Conservation (phyloP, 2,329 filamentous ascomycete species). For the Mollisiaceae sp. region DNA sequence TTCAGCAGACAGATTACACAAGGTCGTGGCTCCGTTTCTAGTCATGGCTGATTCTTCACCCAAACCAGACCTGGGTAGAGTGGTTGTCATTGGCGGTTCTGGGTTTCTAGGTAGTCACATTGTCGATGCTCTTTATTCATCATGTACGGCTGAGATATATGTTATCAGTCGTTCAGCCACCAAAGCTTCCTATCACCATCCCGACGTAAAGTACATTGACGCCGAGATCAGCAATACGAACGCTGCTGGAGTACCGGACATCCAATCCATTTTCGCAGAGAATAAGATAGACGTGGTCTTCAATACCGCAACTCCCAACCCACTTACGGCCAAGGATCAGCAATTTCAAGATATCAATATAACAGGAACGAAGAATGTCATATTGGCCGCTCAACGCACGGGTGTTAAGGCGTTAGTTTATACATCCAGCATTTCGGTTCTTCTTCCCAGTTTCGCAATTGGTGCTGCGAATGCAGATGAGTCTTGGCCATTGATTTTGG, state of each 20-base stretch:
- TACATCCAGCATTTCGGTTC: not conserved
- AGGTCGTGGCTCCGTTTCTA: not conserved
- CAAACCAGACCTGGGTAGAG: slow-evolving; percentile 8
- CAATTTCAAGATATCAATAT: slow-evolving; percentile 7
- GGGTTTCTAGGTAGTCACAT: slow-evolving; percentile 14
- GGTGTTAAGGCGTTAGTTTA: slow-evolving; percentile 11
- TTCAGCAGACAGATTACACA: not conserved
- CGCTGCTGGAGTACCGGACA: not conserved
- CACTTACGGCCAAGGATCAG: not conserved
- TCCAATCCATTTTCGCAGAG: not conserved
- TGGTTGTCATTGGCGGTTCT: slow-evolving; percentile 10
- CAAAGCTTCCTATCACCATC: not conserved
- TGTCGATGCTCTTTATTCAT: slow-evolving; percentile 5
- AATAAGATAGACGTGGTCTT: slow-evolving; percentile 8
- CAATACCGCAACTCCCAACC: slow-evolving; percentile 1
- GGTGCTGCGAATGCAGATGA: not conserved
- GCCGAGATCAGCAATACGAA: slow-evolving; percentile 1
- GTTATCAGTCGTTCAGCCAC: not conserved
- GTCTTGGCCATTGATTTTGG: slow-evolving; percentile 7
- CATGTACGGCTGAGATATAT: slow-evolving; percentile 3
- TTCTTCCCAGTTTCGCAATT: not conserved
- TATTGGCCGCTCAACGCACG: slow-evolving; percentile 1
- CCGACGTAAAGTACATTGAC: slow-evolving; percentile 7
- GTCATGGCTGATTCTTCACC: not conserved
- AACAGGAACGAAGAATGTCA: slow-evolving; percentile 5